A percentile compares a stretch with the other conserved stretches of the same genome.
Evolutionary conservation across 2,329 filamentous ascomycete species (phyloP).

Genomic region (Sporothrix schenckii): DNA sequence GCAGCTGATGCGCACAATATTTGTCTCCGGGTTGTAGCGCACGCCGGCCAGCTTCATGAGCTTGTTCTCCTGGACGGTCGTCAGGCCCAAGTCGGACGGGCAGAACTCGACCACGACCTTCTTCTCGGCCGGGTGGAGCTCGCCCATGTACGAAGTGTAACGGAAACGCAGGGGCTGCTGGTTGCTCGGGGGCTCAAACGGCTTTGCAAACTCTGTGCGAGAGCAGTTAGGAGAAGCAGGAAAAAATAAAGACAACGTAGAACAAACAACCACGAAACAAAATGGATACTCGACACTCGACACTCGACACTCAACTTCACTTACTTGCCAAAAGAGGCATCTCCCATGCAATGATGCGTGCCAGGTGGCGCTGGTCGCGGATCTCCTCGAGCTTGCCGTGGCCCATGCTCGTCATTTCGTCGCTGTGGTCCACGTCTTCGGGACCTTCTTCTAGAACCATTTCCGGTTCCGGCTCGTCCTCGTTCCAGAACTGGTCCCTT

Average conservation of each 20-base stretch:
- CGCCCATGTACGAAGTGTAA: conserved; percentile 95
- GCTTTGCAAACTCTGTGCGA: conserved; percentile 73
- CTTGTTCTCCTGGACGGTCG: conserved; percentile 70
- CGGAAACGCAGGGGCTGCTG: conserved; percentile 83
- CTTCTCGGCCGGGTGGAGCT: conserved; percentile 83
- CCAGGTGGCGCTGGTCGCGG: conserved; percentile 85
- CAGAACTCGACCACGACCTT: conserved; percentile 95
- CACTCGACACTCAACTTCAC: conserved; percentile 42
- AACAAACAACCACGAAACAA: conserved; percentile 35
- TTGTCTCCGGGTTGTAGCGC: conserved; percentile 83
- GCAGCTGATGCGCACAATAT: conserved; percentile 84
- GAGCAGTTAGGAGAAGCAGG: conserved; percentile 32
- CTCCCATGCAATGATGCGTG: conserved; percentile 88
- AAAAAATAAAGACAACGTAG: neutral
- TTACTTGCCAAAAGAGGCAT: conserved; percentile 87
- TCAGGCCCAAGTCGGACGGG: conserved; percentile 71
- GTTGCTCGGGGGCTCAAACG: conserved; percentile 71
- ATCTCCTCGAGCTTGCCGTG: conserved; percentile 88
- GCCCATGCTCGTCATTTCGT: conserved; percentile 80
- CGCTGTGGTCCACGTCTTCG: conserved; percentile 68
- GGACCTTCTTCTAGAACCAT: conserved; percentile 57
- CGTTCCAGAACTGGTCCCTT: conserved; percentile 53
- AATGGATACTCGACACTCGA: neutral
- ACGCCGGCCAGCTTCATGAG: conserved; percentile 83
- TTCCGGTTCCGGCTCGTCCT: conserved; percentile 54